Evolutionary conservation across 2,329 filamentous ascomycete genomes (phyloP).

Genomic region (Colletotrichum navitas): DNA sequence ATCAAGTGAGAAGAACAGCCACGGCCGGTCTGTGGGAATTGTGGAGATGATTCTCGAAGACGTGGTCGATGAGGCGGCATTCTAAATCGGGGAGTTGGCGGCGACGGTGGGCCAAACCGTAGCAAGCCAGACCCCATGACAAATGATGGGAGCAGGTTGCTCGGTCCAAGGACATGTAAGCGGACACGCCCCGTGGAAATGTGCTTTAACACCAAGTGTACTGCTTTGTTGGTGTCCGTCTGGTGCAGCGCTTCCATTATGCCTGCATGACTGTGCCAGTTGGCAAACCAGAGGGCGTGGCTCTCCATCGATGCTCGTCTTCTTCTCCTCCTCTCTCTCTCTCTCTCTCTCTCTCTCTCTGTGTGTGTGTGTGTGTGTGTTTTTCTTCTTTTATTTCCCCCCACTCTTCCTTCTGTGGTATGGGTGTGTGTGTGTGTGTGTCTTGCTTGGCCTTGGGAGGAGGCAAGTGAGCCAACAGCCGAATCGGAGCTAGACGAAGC

Average conservation of each 20-base stretch:
- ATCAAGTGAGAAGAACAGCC: slow-evolving; percentile 28
- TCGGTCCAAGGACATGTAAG: not conserved
- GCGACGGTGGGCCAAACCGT: not conserved
- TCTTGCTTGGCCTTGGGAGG: not conserved
- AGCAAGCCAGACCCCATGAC: not conserved
- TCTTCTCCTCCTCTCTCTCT: no score
- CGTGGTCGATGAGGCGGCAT: not conserved
- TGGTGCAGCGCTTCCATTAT: not conserved
- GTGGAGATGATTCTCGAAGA: slow-evolving; percentile 24
- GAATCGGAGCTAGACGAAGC: not conserved
- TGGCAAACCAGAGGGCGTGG: no score
- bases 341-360: no score
- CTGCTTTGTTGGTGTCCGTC: not conserved
- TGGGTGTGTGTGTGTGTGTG: not conserved
- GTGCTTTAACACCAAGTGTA: no score
- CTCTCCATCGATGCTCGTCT: no score
- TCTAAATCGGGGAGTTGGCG: not conserved
- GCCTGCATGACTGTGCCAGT: no score
- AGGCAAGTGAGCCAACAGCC: not conserved
- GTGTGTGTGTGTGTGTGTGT: no score
- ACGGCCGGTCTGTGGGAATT: slow-evolving; percentile 10
- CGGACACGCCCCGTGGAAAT: not conserved
- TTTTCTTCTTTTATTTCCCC: not conserved
- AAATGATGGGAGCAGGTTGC: not conserved
- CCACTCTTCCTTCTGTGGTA: no score